These are phyloP conservation scores for Heritiera littoralis DNA, from an alignment of 345 rosid genomes.

Conservation along the genomic window DNA sequence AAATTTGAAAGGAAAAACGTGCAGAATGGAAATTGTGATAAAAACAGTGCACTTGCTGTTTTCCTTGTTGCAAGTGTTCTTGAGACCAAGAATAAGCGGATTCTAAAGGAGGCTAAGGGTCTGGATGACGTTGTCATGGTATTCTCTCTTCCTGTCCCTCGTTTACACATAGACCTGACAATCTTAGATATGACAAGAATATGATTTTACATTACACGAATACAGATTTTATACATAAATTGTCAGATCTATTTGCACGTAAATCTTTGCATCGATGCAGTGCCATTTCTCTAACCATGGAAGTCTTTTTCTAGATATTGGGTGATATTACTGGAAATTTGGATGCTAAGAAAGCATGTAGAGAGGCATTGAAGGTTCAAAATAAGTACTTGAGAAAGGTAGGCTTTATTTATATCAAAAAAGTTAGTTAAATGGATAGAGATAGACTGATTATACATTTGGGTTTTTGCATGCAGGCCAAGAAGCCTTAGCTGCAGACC, in stretches of 20 bases:
- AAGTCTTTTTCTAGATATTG: slow-evolving; percentile 55
- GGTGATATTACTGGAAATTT: slow-evolving; percentile 67
- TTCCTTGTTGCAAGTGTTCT: slow-evolving; percentile 91
- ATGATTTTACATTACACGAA: no score
- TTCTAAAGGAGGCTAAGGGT: slow-evolving; percentile 85
- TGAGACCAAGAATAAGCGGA: slow-evolving; percentile 78
- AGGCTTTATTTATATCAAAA: background rate
- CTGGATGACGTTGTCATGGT: slow-evolving; percentile 89
- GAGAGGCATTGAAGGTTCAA: slow-evolving; percentile 80
- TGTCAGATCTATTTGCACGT: background rate
- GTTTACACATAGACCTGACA: background rate
- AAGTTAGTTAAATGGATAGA: background rate
- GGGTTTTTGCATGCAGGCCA: slow-evolving; percentile 40
- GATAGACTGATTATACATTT: background rate
- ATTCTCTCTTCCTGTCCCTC: slow-evolving; percentile 14
- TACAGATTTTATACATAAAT: no score
- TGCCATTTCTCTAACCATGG: background rate
- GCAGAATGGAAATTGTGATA: slow-evolving; percentile 51
- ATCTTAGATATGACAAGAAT: no score
- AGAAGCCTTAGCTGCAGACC: slow-evolving; percentile 29
- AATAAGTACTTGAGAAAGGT: slow-evolving; percentile 79
- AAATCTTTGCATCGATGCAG: background rate
- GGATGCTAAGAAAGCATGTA: slow-evolving; percentile 82
- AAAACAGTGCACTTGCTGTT: slow-evolving; percentile 62
- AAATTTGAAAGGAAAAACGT: slow-evolving; percentile 73